Evolutionary conservation across 1,284 basidiomycete genomes (phyloP).

Genomic region (Ganoderma lingzhi): DNA sequence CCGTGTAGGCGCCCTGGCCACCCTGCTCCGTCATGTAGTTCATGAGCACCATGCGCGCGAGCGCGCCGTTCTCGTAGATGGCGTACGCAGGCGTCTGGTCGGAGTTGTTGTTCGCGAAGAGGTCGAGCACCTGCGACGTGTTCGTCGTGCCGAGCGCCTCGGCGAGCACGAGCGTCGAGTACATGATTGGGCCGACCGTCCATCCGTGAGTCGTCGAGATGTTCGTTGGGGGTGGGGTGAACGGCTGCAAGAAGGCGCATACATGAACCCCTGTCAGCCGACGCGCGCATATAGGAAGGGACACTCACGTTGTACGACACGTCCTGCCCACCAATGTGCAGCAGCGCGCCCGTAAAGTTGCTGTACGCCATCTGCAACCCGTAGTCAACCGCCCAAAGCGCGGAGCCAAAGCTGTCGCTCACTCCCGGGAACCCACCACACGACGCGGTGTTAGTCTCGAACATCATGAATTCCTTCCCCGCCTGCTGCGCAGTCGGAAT

Average conservation of each 20-base stretch:
- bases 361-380: conserved; percentile 65
- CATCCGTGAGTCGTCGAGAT: conserved; percentile 63
- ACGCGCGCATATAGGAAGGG: too few relatives aligned
- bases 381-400: conserved; percentile 78
- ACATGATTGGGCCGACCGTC: conserved; percentile 75
- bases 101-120: conserved; percentile 56
- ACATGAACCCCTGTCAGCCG: background rate
- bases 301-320: conserved; percentile 68
- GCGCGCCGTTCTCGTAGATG: conserved; percentile 69
- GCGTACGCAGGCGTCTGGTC: conserved; percentile 73
- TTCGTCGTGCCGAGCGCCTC: conserved; percentile 74
- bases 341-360: conserved; percentile 64
- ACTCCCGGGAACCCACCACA: conserved; percentile 66
- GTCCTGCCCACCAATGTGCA: conserved; percentile 73
- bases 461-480: conserved; percentile 56
- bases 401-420: conserved; percentile 68
- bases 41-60: conserved; percentile 67
- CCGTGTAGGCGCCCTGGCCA: conserved; percentile 59
- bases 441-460: conserved; percentile 65
- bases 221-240: conserved; percentile 72
- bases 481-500: conserved; percentile 49
- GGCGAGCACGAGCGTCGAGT: conserved; percentile 71
- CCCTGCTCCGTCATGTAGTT: conserved; percentile 69
- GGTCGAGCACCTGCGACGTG: conserved; percentile 65
- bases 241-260: conserved; percentile 39